These are phyloP conservation scores for Didymella segeticola DNA, from an alignment of 2,329 filamentous ascomycete genomes.

Conservation along the genomic window DNA sequence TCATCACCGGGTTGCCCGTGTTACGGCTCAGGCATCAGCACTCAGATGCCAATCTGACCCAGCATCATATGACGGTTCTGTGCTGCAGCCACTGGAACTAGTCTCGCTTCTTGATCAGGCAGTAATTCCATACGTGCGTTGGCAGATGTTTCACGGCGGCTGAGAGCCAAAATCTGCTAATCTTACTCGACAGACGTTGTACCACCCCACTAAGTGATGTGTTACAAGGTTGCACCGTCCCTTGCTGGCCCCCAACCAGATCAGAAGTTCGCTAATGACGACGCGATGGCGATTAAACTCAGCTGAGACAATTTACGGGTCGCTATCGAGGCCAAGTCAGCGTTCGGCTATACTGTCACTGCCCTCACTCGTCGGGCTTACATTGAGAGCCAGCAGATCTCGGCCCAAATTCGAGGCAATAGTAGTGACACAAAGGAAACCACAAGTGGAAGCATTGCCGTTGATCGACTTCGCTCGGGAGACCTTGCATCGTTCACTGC, in stretches of 20 bases:
- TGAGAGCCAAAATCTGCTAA: constrained; percentile 16
- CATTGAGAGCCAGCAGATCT: neutral
- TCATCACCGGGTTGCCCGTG: too few relatives aligned
- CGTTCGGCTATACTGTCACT: constrained; percentile 1
- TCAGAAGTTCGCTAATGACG: neutral
- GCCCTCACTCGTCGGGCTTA: neutral
- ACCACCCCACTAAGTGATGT: constrained; percentile 24
- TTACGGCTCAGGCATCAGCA: neutral
- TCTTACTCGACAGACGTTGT: constrained; percentile 29
- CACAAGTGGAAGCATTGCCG: constrained; percentile 15
- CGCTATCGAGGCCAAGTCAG: constrained; percentile 1
- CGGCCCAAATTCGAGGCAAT: neutral
- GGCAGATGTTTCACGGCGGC: constrained; percentile 34
- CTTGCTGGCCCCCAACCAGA: neutral
- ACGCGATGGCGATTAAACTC: constrained; percentile 1
- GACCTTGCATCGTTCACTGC: constrained; percentile 29
- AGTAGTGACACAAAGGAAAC: constrained; percentile 18
- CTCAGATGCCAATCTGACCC: neutral
- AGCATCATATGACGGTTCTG: constrained; percentile 14
- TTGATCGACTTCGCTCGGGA: constrained; percentile 20
- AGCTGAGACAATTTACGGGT: constrained; percentile 10
- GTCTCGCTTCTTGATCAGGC: constrained; percentile 5
- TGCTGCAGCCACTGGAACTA: constrained; percentile 4
- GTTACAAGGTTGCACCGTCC: constrained; percentile 24
- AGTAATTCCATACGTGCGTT: constrained; percentile 22